Evolutionary conservation across 805 yeast species (phyloP).

Genomic region (Phaffomyces thermotolerans): DNA sequence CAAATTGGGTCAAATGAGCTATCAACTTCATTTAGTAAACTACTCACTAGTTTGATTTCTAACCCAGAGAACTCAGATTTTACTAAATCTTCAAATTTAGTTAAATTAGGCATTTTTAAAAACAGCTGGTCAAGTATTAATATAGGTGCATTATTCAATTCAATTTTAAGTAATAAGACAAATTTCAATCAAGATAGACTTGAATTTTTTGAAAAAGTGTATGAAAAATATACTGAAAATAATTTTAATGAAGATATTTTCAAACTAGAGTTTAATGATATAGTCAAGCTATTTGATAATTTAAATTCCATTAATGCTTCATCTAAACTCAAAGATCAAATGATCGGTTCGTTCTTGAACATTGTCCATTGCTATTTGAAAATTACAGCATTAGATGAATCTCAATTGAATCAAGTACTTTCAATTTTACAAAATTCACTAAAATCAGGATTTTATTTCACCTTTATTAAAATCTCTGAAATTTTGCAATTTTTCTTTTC

Average conservation of each 20-base stretch:
- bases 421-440: constrained; percentile 13
- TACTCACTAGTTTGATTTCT: constrained; percentile 23
- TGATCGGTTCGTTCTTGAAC: constrained; percentile 23
- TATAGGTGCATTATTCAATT: constrained; percentile 11
- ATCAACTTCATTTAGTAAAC: constrained; percentile 13
- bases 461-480: constrained; percentile 10
- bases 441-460: constrained; percentile 9
- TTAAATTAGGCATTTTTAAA: constrained; percentile 20
- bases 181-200: constrained; percentile 23
- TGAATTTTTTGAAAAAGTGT: constrained; percentile 23
- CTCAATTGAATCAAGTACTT: constrained; percentile 15
- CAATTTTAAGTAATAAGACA: constrained; percentile 6
- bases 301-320: background rate
- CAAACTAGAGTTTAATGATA: constrained; percentile 8
- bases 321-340: constrained; percentile 26
- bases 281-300: constrained; percentile 7
- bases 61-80: constrained; percentile 19
- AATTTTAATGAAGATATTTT: constrained; percentile 5
- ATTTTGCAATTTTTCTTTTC: constrained; percentile 14
- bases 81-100: constrained; percentile 16
- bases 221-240: constrained; percentile 12
- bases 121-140: constrained; percentile 24
- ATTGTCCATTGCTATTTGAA: constrained; percentile 18
- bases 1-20: constrained; percentile 3
- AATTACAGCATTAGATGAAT: constrained; percentile 13